These are phyloP conservation scores for Corchorus capsularis DNA, from an alignment of 345 rosid species.

Conservation along the genomic window DNA sequence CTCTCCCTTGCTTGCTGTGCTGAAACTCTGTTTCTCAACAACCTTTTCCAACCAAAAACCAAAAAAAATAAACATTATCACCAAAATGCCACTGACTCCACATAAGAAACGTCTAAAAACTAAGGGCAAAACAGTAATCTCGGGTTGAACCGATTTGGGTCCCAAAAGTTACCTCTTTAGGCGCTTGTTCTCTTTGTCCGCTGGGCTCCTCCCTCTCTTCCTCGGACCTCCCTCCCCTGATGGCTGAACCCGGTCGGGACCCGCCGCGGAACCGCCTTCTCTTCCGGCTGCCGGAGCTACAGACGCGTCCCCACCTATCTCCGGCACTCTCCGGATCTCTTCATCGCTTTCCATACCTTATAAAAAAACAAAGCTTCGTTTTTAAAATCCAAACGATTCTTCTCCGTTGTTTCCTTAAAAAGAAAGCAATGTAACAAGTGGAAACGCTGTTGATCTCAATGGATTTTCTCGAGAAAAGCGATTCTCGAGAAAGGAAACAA, in stretches of 20 bases:
- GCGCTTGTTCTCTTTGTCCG: slow-evolving; percentile 91
- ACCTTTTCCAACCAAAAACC: slow-evolving; percentile 40
- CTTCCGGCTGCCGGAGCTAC: slow-evolving; percentile 52
- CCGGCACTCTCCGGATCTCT: slow-evolving; percentile 95
- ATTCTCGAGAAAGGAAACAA: not conserved
- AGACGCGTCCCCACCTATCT: slow-evolving; percentile 65
- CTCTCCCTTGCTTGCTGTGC: slow-evolving; percentile 99
- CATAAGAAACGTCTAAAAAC: not conserved
- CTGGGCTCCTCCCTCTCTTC: slow-evolving; percentile 84
- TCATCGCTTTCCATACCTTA: slow-evolving; percentile 95
- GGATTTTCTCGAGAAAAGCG: slow-evolving; percentile 22
- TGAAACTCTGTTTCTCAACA: slow-evolving; percentile 98
- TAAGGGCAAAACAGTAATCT: not conserved
- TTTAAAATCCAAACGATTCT: not conserved
- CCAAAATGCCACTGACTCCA: slow-evolving; percentile 22
- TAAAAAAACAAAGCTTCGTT: not conserved
- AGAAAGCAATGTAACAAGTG: not conserved
- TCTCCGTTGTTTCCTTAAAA: not conserved
- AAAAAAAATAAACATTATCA: not conserved
- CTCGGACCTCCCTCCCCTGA: slow-evolving; percentile 62
- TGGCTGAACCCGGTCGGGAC: slow-evolving; percentile 48
- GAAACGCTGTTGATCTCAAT: slow-evolving; percentile 33
- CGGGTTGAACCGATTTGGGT: no score
- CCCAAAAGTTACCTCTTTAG: slow-evolving; percentile 60
- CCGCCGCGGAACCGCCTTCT: slow-evolving; percentile 45